Evolutionary conservation across 192 early-diverging fungal genomes (phyloP), one percentile per base, ranked within the genome.

Genomic region (Phlyctochytrium planicorne): DNA sequence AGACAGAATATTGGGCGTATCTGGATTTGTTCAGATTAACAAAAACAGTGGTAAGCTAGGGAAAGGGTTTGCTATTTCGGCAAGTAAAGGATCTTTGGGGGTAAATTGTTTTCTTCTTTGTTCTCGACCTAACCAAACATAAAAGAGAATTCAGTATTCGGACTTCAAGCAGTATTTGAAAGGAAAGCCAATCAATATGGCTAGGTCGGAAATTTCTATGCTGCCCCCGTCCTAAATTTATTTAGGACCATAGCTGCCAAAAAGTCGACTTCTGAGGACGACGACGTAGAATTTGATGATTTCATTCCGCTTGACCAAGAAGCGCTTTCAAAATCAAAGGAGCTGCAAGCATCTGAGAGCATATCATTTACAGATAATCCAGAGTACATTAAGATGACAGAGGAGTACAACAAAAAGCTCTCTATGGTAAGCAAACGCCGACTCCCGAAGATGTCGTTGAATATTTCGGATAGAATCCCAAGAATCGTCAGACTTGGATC

Each of bases 401-500:
- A 53, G 23, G 25, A 71, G n/a, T 37, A 66, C 31, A 78, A 73
- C 34, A 70, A 37, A 34, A 55, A 62, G 29, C 60, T 78, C 36
- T 53, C 35, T 3, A 61, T 65, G 62, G 73, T 74, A 50, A 24
- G 12, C 25, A 23, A 3, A 36, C 17, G 47, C 23, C 1, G 36
- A 70, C 10, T 14, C 23, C 2, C 47, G 31, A 1, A n/a, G n/a
- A n/a, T 50, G 66, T 34, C 59, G 1, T 50, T 50, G 55, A n/a
- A n/a, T n/a, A 34, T 57, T 57, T 67, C 47, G 37, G 30, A 53
- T 71, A 79, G 65, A 59, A 76, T 34, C 76, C 71, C 0, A 70
- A 72, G 6, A 75, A 83, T 62, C 31, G 69, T 3, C 2, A 25
- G 17, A 36, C 63, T 36, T 83, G 82, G 82, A 52, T 79, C 16